Base-by-base conservation (phyloP, 495 filamentous ascomycete species). In the Amniculicola lignicola region DNA sequence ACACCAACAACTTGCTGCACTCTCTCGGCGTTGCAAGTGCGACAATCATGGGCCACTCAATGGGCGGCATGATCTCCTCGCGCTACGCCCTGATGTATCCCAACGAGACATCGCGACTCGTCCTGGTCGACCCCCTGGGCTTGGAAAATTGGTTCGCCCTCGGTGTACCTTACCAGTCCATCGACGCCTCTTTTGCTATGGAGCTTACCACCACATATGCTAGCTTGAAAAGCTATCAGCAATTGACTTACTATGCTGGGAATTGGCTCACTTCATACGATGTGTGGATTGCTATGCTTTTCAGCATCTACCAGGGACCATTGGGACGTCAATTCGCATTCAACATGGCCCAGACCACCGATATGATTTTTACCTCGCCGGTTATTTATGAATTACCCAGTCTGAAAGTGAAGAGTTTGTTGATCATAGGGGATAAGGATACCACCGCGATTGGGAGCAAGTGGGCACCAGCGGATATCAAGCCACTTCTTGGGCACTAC, bases 71-170 rank as follows among this genome's bases (percentile, higher is more conserved):
- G 73, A 67, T 74, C 10, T 64, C 69, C 4, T 60, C 67, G 5
- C 71, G 74, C 35, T 76, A 67, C 45, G 64, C 66, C 14, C 67
- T 77, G n/a, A 69, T 75, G 66, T 76, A 69, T 54, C 72, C 75
- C 4, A 56, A 56, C 0, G 55, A 59, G 37, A 59, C 65, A 9
- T 50, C 54, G 7, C 44, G 33, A 24, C 44, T 75, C 21, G 64
- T 71, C 4, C 24, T 76, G 37, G 67, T 72, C 3, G 64, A 73
- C 33, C 70, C 75, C 1, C 60, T 77, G 23, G 75, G 75, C 2
- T 48, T 77, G 35, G 75, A 77, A 52, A 69, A 77, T 51, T 77
- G 70, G 68, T 68, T 67, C 47, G 69, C 70, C 9, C 54, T 69
- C 16, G 74, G 72, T 9, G 74, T 75, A 29, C 74, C 75, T 0